Evolutionary conservation across 83 land plant species (phyloP).

Genomic region (Picea abies): DNA sequence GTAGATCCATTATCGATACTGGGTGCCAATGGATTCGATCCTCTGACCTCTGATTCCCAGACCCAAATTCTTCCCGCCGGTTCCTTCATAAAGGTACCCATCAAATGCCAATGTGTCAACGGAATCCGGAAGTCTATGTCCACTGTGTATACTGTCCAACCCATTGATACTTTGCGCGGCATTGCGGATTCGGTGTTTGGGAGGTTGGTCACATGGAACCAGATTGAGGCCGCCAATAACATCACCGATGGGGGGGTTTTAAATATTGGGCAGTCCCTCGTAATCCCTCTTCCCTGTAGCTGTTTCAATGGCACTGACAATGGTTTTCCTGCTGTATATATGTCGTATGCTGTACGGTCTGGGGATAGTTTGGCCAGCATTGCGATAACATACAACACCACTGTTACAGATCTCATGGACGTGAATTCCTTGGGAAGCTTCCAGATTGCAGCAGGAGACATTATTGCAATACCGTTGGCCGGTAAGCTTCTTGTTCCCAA

Average conservation of each 20-base stretch:
- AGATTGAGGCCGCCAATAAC: slow-evolving; percentile 62
- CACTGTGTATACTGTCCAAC: slow-evolving; percentile 48
- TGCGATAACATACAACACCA: slow-evolving; percentile 49
- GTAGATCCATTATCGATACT: slow-evolving; percentile 66
- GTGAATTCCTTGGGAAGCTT: slow-evolving; percentile 65
- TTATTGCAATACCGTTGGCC: slow-evolving; percentile 32
- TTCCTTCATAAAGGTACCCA: slow-evolving; percentile 64
- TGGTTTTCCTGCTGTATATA: slow-evolving; percentile 50
- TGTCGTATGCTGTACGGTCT: slow-evolving; percentile 57
- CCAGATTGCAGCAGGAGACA: slow-evolving; percentile 48
- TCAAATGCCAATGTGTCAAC: slow-evolving; percentile 57
- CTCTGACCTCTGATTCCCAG: slow-evolving; percentile 49
- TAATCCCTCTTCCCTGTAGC: slow-evolving; percentile 66
- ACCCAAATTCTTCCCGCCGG: slow-evolving; percentile 65
- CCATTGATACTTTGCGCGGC: slow-evolving; percentile 54
- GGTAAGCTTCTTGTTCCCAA: neutral
- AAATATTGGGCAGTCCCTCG: slow-evolving; percentile 48
- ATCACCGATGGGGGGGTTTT: slow-evolving; percentile 33
- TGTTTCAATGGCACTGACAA: slow-evolving; percentile 65
- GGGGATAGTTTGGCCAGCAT: slow-evolving; percentile 51
- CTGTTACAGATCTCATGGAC: slow-evolving; percentile 55
- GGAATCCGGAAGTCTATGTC: slow-evolving; percentile 64
- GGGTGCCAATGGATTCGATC: slow-evolving; percentile 65
- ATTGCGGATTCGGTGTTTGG: slow-evolving; percentile 51
- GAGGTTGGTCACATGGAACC: slow-evolving; percentile 67